Evolutionary conservation across 257 asterid species (phyloP), one percentile per base, ranked within the genome.

Genomic region (Salvia miltiorrhiza): DNA sequence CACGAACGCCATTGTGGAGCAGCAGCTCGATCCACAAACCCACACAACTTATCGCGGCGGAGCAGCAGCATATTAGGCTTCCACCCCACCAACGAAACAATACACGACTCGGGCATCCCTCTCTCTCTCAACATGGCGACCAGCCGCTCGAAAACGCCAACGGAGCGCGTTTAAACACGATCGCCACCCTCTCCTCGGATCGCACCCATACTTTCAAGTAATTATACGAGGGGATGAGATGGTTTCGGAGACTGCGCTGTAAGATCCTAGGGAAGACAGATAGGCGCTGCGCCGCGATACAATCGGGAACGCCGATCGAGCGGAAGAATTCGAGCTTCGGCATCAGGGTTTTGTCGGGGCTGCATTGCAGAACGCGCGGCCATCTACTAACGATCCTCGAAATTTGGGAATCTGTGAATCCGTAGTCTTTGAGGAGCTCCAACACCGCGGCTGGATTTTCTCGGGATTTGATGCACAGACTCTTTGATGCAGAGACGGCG

Each of bases 201-300:
- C 4, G 9, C 37, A n/a, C n/a, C n/a, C n/a, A n/a, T n/a, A n/a
- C n/a, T n/a, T n/a, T n/a, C n/a, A n/a, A n/a, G n/a, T n/a, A n/a
- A n/a, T n/a, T n/a, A n/a, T n/a, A n/a, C 35, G 30, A 53, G 13
- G 84, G 84, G 60, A 76, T 62, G 41, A 68, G 8, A 9, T 43
- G 16, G 19, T 43, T 63, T 7, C n/a, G n/a, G n/a, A n/a, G n/a
- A n/a, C n/a, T n/a, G n/a, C n/a, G n/a, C n/a, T n/a, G n/a, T n/a
- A n/a, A n/a, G n/a, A n/a, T n/a, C n/a, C n/a, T n/a, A n/a, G n/a
- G n/a, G n/a, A n/a, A n/a, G n/a, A n/a, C n/a, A n/a, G n/a, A n/a
- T n/a, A n/a, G n/a, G n/a, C n/a, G n/a, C n/a, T n/a, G n/a, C n/a
- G n/a, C n/a, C n/a, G n/a, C n/a, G n/a, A n/a, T n/a, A n/a, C n/a